A percentile compares a stretch with the other conserved stretches of the same genome.
Evolutionary conservation across 805 yeast genomes (phyloP).

Genomic region (Yarrowia yakushimensis): DNA sequence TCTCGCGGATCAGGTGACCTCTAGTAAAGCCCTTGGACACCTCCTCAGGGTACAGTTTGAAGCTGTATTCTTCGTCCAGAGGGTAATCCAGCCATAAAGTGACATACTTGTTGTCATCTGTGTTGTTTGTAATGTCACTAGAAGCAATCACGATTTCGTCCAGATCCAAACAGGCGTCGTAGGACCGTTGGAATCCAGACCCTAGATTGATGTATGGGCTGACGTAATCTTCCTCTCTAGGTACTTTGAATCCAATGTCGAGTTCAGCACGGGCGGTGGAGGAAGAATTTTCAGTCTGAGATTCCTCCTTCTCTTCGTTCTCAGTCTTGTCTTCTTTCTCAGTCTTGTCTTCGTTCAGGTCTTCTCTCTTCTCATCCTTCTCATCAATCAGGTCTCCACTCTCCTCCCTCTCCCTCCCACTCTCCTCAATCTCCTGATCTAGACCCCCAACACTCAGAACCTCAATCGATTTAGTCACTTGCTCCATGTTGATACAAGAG

Average conservation of each 20-base stretch:
- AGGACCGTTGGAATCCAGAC: background rate
- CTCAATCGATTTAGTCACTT: background rate
- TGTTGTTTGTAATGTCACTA: background rate
- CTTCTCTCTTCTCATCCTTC: background rate
- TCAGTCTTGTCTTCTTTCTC: background rate
- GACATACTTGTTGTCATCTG: background rate
- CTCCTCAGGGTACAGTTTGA: conserved; percentile 14
- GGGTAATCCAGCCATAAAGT: conserved; percentile 18
- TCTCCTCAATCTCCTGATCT: too few relatives aligned
- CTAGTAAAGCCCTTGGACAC: conserved; percentile 2
- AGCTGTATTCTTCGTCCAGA: conserved; percentile 15
- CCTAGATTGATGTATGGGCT: conserved; percentile 1
- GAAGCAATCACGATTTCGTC: background rate
- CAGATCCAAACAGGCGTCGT: background rate
- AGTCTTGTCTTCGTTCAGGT: too few relatives aligned
- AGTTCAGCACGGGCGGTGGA: too few relatives aligned
- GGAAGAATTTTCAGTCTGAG: background rate
- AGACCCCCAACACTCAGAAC: background rate
- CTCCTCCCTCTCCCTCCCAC: too few relatives aligned
- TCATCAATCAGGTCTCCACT: background rate
- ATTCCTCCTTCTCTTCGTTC: background rate
- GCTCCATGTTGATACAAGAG: too few relatives aligned
- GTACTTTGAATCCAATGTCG: conserved; percentile 2
- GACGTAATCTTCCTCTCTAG: background rate
- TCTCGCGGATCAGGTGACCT: background rate